Evolutionary conservation across 176 grass and related monocot species (phyloP), one percentile per base, ranked within the genome.

Genomic region (Zizania latifolia): DNA sequence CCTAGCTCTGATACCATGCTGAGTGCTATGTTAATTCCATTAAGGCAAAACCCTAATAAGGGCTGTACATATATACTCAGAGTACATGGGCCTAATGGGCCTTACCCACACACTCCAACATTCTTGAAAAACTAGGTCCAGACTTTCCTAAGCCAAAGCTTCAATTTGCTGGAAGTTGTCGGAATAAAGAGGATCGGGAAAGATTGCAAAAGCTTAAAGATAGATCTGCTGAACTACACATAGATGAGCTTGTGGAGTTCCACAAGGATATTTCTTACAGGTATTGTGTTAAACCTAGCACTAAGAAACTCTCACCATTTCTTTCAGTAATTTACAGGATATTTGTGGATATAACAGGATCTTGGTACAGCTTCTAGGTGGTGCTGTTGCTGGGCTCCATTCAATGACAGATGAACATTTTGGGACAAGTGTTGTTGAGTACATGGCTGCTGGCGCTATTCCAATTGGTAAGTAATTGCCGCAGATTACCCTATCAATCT

Each of bases 341-440:
- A 21, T 57, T 78, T n/a, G n/a, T 87, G 66, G 11, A 30, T 62
- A 23, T 71, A 78, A 51, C 84, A 94, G 95, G 22, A 89, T 84
- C 62, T 84, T 99, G 67, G 77, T 90, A 78, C 65, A 82, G 56
- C 86, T 99, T 88, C 85, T 99, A 10, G 89, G 89, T 58, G 85
- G 84, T 73, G 86, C 95, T 46, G 62, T 99, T 76, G 72, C 63
- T 24, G 95, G 95, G 72, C 89, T 99, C 17, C 95, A 99, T 85
- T 92, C 89, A 13, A 94, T 99, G 95, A 83, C 90, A 32, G 95
- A 99, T 82, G 95, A 99, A 55, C 92, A 99, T 86, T 92, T 99
- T 71, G 91, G 91, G 65, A 94, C 94, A 76, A 90, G 89, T 74
- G 89, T 99, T 21, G 95, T 99, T 27, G 95, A 94, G 75, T 99